Base-by-base conservation (phyloP, 768 basidiomycete species). In the Lyophyllum atratum region DNA sequence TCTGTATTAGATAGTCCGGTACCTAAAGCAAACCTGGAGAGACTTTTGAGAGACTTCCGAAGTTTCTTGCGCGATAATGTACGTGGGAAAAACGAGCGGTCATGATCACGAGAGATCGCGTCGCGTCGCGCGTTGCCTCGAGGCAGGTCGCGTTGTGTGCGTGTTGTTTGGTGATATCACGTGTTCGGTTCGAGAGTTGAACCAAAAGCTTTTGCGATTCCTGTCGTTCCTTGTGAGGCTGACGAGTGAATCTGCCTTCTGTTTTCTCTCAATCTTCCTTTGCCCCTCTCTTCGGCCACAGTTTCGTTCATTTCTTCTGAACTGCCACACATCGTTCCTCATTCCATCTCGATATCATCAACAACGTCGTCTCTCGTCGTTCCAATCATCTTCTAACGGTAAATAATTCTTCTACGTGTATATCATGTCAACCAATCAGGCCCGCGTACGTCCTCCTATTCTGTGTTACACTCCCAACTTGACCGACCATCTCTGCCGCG, bases 351-450 rank as follows among this genome's bases (percentile, higher is more conserved):
- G 56, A 58, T 61, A 62, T 54, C 56, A 56, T 58, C 62, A 58
- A 55, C 59, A 52, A 52, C 40, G 17, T 25, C 51, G 50, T 57
- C 46, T 29, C 59, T 58, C 55, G 63, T 59, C 59, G 54, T 62
- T 52, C 53, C 62, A 59, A 59, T 63, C 53, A 59, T 66, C 64
- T 65, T 61, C 55, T 66, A 64, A 59, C 63, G 49, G 62, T 65
- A 63, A 44, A 64, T 63, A 40, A 69, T 65, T 54, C 58, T 55
- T 56, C 21, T 49, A 59, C 47, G 48, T 55, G 53, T 66, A 70
- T 70, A 70, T 68, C 60, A 87, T 89, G 85, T 82, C 85, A 67
- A 83, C 76, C 66, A 85, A 80, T 77, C 76, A 82, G 68, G 68
- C 68, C 69, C 85, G 87, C 68, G 87, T 89, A 78, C 49, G 80